Percentiles rank a stretch among this genome's conserved stretches.
Conservation (phyloP, 1,139 yeast species). For the Zygosaccharomyces sapae region DNA sequence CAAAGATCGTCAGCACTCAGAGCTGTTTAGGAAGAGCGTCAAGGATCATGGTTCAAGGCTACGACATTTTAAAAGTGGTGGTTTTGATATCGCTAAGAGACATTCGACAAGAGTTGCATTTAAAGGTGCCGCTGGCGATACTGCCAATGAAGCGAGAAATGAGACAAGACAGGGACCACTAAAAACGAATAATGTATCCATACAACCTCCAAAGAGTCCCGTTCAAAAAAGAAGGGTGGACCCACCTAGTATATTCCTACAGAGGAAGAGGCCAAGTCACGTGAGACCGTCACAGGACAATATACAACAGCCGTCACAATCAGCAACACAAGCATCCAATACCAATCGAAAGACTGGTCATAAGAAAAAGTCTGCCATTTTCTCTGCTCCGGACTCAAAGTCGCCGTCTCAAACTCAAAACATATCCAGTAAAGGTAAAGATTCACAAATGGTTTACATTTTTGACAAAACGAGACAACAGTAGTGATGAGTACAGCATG, state of each 20-base stretch:
- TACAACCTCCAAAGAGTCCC: constrained; percentile 25
- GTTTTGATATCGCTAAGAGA: constrained; percentile 19
- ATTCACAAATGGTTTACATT: constrained; percentile 14
- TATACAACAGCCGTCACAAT: background rate
- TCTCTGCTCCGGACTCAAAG: constrained; percentile 11
- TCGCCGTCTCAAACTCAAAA: background rate
- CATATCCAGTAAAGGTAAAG: constrained; percentile 2
- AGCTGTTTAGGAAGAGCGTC: constrained; percentile 21
- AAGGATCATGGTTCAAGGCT: constrained; percentile 24
- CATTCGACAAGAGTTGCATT: constrained; percentile 28
- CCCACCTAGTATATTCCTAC: constrained; percentile 22
- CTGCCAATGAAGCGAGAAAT: background rate
- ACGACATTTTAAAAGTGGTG: constrained; percentile 26
- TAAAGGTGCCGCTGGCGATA: constrained; percentile 26
- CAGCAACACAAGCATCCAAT: background rate
- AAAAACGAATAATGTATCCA: constrained; percentile 13
- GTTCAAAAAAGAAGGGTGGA: constrained; percentile 22
- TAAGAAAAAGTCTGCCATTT: constrained; percentile 18
- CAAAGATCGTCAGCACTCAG: constrained; percentile 16
- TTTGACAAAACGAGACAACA: constrained; percentile 9
- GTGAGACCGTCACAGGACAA: constrained; percentile 1
- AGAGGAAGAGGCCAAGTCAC: constrained; percentile 11
- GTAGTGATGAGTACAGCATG: too few relatives aligned
- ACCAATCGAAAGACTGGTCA: constrained; percentile 9
- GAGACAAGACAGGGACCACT: background rate